phyloP scores from a whole-genome alignment of 306 rosid genomes.

The Malus domestica region DNA sequence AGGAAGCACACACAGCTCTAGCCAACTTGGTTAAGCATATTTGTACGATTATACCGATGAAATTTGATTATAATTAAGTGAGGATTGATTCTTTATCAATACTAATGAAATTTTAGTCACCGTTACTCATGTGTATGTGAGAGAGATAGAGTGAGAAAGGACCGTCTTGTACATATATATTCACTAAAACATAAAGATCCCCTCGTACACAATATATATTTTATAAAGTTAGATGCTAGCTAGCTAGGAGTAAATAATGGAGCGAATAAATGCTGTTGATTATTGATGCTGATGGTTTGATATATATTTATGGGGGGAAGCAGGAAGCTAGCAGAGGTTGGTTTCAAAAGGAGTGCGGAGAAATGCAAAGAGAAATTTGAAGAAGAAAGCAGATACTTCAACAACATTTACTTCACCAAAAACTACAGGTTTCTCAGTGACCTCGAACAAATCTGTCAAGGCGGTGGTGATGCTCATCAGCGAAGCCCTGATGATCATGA shows the following conservation, averaged over 20 bases:
- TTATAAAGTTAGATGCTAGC: not conserved
- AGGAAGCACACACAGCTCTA: no score
- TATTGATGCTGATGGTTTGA: slow-evolving; percentile 10
- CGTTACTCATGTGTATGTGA: not conserved
- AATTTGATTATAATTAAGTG: not conserved
- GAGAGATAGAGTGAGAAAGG: not conserved
- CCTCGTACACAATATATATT: not conserved
- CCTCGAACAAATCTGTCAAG: slow-evolving; percentile 51
- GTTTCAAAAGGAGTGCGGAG: slow-evolving; percentile 66
- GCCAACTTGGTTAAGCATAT: not conserved
- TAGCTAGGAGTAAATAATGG: not conserved
- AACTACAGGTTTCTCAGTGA: slow-evolving; percentile 47
- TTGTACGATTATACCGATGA: not conserved
- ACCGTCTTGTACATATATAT: not conserved
- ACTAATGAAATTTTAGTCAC: not conserved
- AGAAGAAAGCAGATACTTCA: slow-evolving; percentile 63
- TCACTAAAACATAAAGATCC: slow-evolving; percentile 5
- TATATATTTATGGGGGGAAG: slow-evolving; percentile 20
- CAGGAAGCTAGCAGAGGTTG: slow-evolving; percentile 80
- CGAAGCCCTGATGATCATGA: not conserved
- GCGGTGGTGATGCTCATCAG: not conserved
- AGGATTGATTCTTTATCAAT: not conserved
- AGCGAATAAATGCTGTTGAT: slow-evolving; percentile 33
- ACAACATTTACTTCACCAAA: slow-evolving; percentile 40
- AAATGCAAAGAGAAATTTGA: slow-evolving; percentile 85